Percentiles rank a stretch among this genome's conserved stretches.
Conservation (phyloP, 2,329 filamentous ascomycete genomes). For the Verticillium albo-atrum region DNA sequence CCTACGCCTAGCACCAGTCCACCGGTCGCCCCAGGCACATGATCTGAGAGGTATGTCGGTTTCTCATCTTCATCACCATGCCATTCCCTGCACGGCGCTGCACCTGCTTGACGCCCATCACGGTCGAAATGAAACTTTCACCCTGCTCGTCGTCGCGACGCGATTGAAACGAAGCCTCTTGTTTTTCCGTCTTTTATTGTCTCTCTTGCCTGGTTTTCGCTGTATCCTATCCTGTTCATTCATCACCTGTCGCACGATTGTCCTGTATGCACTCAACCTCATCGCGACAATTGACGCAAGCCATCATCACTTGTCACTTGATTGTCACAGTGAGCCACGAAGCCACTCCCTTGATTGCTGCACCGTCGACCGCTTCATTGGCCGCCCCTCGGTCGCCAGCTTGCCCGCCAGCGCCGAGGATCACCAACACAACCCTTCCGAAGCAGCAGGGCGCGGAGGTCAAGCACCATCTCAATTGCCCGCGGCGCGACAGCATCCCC, state of each 20-base stretch:
- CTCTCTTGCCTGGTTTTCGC: background rate
- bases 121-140: background rate
- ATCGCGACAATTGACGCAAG: background rate
- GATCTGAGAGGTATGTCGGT: slow-evolving; percentile 40
- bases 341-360: background rate
- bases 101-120: background rate
- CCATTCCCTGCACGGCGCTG: background rate
- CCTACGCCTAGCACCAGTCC: slow-evolving; percentile 35
- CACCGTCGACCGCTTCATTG: background rate
- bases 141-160: background rate
- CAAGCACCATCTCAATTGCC: too few species aligned
- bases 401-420: background rate
- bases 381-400: background rate
- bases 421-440: background rate
- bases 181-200: background rate
- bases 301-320: background rate
- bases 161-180: background rate
- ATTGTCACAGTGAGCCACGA: background rate
- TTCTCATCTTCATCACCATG: slow-evolving; percentile 1
- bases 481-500: too few species aligned
- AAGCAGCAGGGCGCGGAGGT: too few species aligned
- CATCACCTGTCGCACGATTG: background rate
- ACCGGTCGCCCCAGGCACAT: slow-evolving; percentile 32
- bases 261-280: background rate
- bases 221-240: background rate